phyloP scores from a whole-genome alignment of 2,329 filamentous ascomycete species.

The Dothideomycetes sp. region DNA sequence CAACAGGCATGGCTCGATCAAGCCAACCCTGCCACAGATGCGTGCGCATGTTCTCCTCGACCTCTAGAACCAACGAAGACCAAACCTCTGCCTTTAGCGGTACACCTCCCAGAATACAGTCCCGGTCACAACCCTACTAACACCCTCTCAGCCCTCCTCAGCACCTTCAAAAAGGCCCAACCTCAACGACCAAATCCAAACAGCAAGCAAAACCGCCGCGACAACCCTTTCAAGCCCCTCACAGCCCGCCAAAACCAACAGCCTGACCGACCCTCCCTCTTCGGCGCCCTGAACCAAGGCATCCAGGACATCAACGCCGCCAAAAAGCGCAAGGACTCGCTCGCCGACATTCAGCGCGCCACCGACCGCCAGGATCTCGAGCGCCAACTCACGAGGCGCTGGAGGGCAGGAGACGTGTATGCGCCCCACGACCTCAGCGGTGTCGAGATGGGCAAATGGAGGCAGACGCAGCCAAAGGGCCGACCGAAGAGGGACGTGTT shows the following conservation, averaged over 20 bases:
- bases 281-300: not conserved
- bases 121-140: not conserved
- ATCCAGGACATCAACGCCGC: not conserved
- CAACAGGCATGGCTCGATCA: not conserved
- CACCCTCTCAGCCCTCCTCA: not conserved
- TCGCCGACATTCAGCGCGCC: constrained; percentile 18
- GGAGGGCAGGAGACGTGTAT: constrained; percentile 74
- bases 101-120: not conserved
- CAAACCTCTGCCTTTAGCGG: no score
- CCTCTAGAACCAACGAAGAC: constrained; percentile 2
- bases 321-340: not conserved
- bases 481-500: constrained; percentile 52
- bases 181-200: no score
- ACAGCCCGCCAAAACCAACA: not conserved
- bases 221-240: no score
- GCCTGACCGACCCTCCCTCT: not conserved
- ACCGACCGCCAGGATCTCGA: constrained; percentile 38
- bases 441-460: constrained; percentile 74
- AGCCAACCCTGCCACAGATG: not conserved
- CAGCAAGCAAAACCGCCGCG: no score
- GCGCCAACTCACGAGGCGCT: constrained; percentile 57
- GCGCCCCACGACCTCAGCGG: constrained; percentile 76
- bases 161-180: not conserved
- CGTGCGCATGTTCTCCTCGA: constrained; percentile 4
- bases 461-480: constrained; percentile 40